These are phyloP conservation scores for Acer yangbiense DNA, from an alignment of 345 rosid species.

Conservation along the genomic window DNA sequence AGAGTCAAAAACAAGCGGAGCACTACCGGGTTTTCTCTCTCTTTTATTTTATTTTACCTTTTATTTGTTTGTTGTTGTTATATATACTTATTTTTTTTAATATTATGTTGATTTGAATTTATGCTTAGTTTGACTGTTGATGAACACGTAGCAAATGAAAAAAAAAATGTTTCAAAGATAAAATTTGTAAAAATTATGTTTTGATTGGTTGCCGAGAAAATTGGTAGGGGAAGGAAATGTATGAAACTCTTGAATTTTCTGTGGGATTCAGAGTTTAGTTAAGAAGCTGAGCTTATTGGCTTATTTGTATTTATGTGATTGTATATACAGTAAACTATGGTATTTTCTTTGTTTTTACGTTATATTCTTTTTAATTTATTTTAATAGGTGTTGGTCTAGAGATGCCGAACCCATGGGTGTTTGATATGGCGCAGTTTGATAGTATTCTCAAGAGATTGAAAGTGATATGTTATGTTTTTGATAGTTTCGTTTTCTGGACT, in stretches of 20 bases:
- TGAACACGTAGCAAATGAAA: background rate
- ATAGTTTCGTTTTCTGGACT: background rate
- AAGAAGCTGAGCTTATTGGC: background rate
- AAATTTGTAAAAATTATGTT: too few relatives aligned
- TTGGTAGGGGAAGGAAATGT: background rate
- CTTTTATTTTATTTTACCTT: too few relatives aligned
- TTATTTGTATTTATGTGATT: background rate
- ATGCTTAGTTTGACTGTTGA: background rate
- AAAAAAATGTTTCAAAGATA: background rate
- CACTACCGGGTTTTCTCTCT: slow-evolving; percentile 50
- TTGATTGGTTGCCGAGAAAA: background rate
- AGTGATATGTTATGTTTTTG: slow-evolving; percentile 58
- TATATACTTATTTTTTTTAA: background rate
- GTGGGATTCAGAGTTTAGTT: too few relatives aligned
- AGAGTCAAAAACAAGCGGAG: slow-evolving; percentile 90
- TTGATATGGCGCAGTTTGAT: slow-evolving; percentile 92
- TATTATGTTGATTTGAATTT: background rate
- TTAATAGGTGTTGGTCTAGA: slow-evolving; percentile 84
- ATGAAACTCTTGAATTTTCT: background rate
- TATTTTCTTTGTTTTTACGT: background rate
- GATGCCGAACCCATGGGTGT: slow-evolving; percentile 93
- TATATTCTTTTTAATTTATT: background rate
- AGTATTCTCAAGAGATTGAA: slow-evolving; percentile 86
- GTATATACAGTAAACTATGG: background rate
- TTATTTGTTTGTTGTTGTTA: background rate